Evolutionary conservation across 1,284 basidiomycete genomes (phyloP).

Genomic region (Lentinula novae-zelandiae): DNA sequence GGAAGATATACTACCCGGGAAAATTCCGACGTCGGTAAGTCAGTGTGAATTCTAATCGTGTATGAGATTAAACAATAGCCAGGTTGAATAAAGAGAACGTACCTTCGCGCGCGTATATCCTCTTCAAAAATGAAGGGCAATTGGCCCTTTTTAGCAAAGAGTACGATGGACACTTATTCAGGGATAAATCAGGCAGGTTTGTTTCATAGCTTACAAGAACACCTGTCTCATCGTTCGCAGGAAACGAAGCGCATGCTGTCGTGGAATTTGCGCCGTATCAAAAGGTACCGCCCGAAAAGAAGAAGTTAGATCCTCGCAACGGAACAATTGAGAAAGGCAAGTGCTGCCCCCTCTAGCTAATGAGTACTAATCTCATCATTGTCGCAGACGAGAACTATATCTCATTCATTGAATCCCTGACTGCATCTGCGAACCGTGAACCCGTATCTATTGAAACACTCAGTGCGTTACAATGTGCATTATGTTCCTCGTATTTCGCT

Average conservation of each 20-base stretch:
- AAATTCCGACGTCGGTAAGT: conserved; percentile 71
- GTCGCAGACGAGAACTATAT: conserved; percentile 72
- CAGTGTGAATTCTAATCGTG: not conserved
- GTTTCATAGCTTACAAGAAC: not conserved
- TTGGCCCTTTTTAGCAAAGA: conserved; percentile 77
- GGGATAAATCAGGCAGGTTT: conserved; percentile 81
- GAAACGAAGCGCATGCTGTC: conserved; percentile 82
- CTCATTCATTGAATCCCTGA: conserved; percentile 72
- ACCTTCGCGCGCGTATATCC: conserved; percentile 88
- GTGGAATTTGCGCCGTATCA: conserved; percentile 95
- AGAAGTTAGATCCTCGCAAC: conserved; percentile 66
- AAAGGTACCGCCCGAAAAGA: conserved; percentile 74
- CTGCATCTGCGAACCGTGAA: conserved; percentile 48
- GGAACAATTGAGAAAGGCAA: conserved; percentile 75
- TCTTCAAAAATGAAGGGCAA: conserved; percentile 74
- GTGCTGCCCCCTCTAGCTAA: not conserved
- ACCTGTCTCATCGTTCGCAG: conserved; percentile 36
- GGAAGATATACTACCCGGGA: conserved; percentile 68
- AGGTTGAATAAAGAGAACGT: conserved; percentile 80
- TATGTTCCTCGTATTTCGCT: not conserved
- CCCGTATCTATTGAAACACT: conserved; percentile 59
- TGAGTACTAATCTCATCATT: not conserved
- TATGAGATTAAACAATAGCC: not conserved
- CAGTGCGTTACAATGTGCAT: conserved; percentile 38
- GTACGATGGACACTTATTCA: conserved; percentile 91